Evolutionary conservation across 495 filamentous ascomycete genomes (phyloP).

Genomic region (Stereocaulon alpinum): DNA sequence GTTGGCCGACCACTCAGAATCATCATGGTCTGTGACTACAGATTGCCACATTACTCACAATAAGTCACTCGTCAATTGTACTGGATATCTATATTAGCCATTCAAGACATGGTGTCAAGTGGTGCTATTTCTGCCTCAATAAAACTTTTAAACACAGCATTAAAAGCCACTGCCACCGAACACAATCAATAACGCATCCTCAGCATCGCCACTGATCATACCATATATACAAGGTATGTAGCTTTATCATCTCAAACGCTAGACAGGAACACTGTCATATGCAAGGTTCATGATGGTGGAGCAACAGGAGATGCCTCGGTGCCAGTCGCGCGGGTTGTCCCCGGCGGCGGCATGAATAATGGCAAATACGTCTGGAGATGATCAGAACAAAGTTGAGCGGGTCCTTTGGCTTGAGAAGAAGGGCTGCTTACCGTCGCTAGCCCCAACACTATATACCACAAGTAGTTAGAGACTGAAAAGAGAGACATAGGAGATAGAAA

Average conservation of each 20-base stretch:
- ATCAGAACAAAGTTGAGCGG: background rate
- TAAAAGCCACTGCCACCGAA: no score
- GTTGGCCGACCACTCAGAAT: background rate
- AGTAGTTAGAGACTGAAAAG: slow-evolving; percentile 8
- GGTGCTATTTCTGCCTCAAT: no score
- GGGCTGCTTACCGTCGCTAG: slow-evolving; percentile 49
- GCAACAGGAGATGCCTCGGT: slow-evolving; percentile 33
- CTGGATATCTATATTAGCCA: background rate
- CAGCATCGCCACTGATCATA: no score
- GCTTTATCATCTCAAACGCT: no score
- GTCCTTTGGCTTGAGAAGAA: slow-evolving; percentile 10
- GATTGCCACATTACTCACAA: background rate
- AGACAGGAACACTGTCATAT: no score
- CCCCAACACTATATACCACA: slow-evolving; percentile 53
- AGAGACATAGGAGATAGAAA: background rate
- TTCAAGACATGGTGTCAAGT: no score
- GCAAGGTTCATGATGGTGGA: slow-evolving; percentile 28
- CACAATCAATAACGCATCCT: no score
- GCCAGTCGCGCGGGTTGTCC: slow-evolving; percentile 31
- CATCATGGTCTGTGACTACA: background rate
- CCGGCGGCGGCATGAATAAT: slow-evolving; percentile 60
- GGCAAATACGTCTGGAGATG: slow-evolving; percentile 61
- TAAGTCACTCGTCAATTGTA: background rate
- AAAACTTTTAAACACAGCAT: no score
- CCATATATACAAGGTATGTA: no score